Evolutionary conservation across 1,284 basidiomycete species (phyloP), one percentile per base, ranked within the genome.

Genomic region (Moesziomyces parantarcticus): DNA sequence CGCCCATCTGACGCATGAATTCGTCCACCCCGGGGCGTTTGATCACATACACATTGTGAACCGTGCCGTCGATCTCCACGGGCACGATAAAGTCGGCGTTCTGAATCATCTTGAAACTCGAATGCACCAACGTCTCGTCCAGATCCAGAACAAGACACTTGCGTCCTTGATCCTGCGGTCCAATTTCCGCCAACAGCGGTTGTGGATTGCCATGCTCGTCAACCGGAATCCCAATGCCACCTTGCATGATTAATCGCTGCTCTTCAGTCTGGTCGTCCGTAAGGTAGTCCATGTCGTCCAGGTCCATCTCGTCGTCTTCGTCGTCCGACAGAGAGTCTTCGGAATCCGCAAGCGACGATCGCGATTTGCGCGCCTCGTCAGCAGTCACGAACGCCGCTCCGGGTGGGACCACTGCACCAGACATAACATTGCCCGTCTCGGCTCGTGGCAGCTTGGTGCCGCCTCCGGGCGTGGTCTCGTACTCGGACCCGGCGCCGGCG

Each of bases 31-130:
- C 96, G 3, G 96, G 96, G 48, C 96, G 90, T 86, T 99, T 99
- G 85, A 99, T 94, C 43, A 99, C 97, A 85, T 99, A 98, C 66
- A 99, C 94, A 80, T 98, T 98, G 85, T 99, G 96, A 87, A 92
- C 93, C 78, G 96, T 91, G 70, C 93, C 94, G 83, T 99, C 97
- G 74, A 99, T 99, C 85, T 99, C 97, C 48, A 99, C 96, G 1
- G 97, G 97, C 0, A 99, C 96, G 68, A 99, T 92, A 84, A 95
- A 99, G 86, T 99, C 97, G 39, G 96, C 94, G 77, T 53, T 55
- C 44, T 68, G 63, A 26, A 67, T 72, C 59, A 84, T 83, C 67
- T 86, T 86, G 82, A 86, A 86, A 41, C 70, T 76, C 16, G 74
- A 78, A 85, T 98, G 96, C 21, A 98, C 90, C 34, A 98, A 87